phyloP scores from a whole-genome alignment of 1,284 basidiomycete genomes.

The Testicularia cyperi region DNA sequence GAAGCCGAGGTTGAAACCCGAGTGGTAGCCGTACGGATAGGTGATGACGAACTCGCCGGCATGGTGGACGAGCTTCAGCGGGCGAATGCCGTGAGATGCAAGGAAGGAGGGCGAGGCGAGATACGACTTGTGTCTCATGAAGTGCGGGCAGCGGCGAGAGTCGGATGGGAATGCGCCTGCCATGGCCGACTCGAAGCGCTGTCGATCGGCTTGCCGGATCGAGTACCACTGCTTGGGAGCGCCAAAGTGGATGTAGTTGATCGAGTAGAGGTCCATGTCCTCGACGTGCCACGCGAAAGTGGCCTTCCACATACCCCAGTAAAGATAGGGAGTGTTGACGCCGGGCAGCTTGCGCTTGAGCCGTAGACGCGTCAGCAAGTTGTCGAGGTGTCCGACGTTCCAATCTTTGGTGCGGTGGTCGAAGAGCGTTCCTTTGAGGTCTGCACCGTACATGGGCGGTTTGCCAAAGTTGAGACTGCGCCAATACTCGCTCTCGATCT shows the following conservation, averaged over 20 bases:
- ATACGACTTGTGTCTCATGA: conserved; percentile 94
- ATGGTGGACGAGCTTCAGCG: conserved; percentile 71
- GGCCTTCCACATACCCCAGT: conserved; percentile 99
- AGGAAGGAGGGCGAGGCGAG: conserved; percentile 85
- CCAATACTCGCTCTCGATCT: conserved; percentile 90
- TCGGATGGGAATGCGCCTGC: conserved; percentile 53
- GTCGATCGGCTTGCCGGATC: conserved; percentile 78
- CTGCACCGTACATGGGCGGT: conserved; percentile 94
- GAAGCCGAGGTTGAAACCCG: conserved; percentile 93
- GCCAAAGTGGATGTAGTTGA: conserved; percentile 98
- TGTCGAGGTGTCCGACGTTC: conserved; percentile 91
- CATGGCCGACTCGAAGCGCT: conserved; percentile 59
- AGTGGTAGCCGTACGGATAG: conserved; percentile 87
- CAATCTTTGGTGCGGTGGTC: conserved; percentile 77
- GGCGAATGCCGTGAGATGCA: conserved; percentile 71
- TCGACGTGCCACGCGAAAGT: conserved; percentile 98
- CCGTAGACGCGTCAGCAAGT: conserved; percentile 77
- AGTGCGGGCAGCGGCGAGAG: conserved; percentile 78
- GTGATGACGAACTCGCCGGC: conserved; percentile 93
- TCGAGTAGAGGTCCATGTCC: conserved; percentile 84
- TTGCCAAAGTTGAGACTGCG: conserved; percentile 82
- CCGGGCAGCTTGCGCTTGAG: conserved; percentile 75
- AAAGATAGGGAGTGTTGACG: conserved; percentile 95
- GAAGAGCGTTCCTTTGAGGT: conserved; percentile 85
- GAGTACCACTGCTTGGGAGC: conserved; percentile 96